A percentile compares a stretch with the other conserved stretches of the same genome.
These are phyloP conservation scores for Rhizopus delemar DNA, from an alignment of 371 early-diverging fungal genomes.

Conservation along the genomic window DNA sequence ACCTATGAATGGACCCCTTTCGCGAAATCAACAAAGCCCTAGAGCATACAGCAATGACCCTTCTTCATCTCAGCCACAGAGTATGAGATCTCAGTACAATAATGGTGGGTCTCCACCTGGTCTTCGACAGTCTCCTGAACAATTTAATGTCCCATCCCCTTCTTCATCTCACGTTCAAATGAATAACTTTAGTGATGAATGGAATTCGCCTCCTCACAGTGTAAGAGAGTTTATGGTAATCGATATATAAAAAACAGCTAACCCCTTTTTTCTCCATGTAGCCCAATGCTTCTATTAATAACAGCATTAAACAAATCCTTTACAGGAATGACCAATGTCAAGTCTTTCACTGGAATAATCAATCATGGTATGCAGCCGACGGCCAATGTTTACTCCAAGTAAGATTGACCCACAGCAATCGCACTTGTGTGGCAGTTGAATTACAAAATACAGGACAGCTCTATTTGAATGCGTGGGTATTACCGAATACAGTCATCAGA, in stretches of 20 bases:
- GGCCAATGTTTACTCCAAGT: conserved; percentile 39
- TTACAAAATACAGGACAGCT: conserved; percentile 36
- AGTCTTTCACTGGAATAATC: conserved; percentile 51
- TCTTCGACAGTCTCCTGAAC: conserved; percentile 17
- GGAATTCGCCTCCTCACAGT: conserved; percentile 37
- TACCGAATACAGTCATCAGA: conserved; percentile 33
- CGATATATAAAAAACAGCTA: background rate
- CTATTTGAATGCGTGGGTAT: conserved; percentile 51
- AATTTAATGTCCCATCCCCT: conserved; percentile 18
- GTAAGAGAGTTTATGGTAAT: conserved; percentile 20
- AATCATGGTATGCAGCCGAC: conserved; percentile 50
- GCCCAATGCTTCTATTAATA: conserved; percentile 19
- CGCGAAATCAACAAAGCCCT: background rate
- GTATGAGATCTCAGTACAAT: too few species aligned
- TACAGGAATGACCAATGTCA: conserved; percentile 40
- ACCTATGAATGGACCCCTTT: conserved; percentile 5
- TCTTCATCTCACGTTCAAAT: conserved; percentile 8
- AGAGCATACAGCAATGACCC: too few species aligned
- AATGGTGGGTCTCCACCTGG: conserved; percentile 5
- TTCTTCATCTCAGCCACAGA: too few species aligned
- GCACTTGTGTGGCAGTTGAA: conserved; percentile 40
- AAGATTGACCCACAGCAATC: conserved; percentile 32
- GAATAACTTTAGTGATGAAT: conserved; percentile 16
- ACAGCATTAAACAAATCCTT: conserved; percentile 34
- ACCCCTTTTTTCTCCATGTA: background rate